A percentile compares a stretch with the other conserved stretches of the same genome.
phyloP scores from a whole-genome alignment of 352 stramenopile genomes.

The Phytophthora ohioensis region DNA sequence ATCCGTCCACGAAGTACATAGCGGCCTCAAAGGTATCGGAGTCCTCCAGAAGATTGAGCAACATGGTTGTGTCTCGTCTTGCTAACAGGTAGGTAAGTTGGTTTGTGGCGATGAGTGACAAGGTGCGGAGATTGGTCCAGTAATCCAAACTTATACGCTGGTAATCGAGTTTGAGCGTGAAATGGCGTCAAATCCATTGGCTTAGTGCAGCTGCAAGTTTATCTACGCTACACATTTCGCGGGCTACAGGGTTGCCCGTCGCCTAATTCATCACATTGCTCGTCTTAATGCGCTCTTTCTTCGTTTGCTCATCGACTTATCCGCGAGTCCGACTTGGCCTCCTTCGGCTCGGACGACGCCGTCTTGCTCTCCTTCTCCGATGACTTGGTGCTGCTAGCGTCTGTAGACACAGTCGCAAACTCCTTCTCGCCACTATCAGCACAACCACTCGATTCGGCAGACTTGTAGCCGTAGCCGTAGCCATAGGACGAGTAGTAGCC shows the following conservation, averaged over 20 bases:
- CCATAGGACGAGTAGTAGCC: not conserved
- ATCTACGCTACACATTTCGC: not conserved
- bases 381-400: not conserved
- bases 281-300: not conserved
- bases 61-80: constrained; percentile 12
- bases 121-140: no score
- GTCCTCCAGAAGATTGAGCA: constrained; percentile 36
- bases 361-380: not conserved
- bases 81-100: not conserved
- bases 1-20: constrained; percentile 48
- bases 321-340: not conserved
- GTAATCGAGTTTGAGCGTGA: not conserved
- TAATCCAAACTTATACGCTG: no score
- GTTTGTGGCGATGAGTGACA: no score
- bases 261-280: not conserved
- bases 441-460: not conserved
- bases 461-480: constrained; percentile 7
- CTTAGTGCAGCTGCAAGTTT: not conserved
- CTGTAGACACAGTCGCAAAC: not conserved
- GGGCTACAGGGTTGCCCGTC: not conserved
- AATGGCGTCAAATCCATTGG: not conserved
- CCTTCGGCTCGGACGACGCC: not conserved
- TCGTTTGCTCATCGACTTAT: constrained; percentile 7
- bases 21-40: constrained; percentile 40
- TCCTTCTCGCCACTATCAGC: constrained; percentile 1